A percentile compares a stretch with the other conserved stretches of the same genome.
Evolutionary conservation across 768 basidiomycete genomes (phyloP).

Genomic region (Floccularia luteovirens): DNA sequence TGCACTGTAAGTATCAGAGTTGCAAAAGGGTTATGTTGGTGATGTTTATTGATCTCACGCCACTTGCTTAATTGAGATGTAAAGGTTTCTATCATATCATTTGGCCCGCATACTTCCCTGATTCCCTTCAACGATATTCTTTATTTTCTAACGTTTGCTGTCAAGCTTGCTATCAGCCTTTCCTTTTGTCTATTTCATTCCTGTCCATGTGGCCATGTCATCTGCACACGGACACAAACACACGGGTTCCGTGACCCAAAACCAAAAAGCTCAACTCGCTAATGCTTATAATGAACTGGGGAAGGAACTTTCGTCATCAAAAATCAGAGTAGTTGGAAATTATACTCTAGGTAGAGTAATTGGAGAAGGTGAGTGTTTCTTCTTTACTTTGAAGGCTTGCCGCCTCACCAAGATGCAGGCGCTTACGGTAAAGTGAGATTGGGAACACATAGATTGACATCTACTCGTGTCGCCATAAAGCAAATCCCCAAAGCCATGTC

Average conservation of each 20-base stretch:
- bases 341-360: conserved; percentile 92
- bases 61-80: no score
- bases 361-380: conserved; percentile 69
- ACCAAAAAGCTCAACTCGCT: conserved; percentile 83
- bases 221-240: conserved; percentile 50
- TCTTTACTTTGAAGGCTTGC: conserved; percentile 1
- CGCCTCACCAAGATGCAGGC: conserved; percentile 37
- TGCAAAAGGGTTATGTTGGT: no score
- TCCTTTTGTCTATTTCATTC: conserved; percentile 18
- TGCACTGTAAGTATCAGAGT: no score
- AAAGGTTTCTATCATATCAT: no score
- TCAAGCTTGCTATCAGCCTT: no score
- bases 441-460: conserved; percentile 89
- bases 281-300: conserved; percentile 97
- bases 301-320: conserved; percentile 88
- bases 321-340: conserved; percentile 88
- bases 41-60: no score
- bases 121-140: no score
- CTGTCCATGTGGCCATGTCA: conserved; percentile 39
- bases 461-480: conserved; percentile 91
- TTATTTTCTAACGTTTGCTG: no score
- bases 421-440: conserved; percentile 94
- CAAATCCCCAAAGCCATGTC: conserved; percentile 95
- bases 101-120: no score
- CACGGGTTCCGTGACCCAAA: conserved; percentile 56